A percentile compares a stretch with the other conserved stretches of the same genome.
Evolutionary conservation across 140 eudicot genomes (phyloP).

Genomic region (Senecio squalidus): DNA sequence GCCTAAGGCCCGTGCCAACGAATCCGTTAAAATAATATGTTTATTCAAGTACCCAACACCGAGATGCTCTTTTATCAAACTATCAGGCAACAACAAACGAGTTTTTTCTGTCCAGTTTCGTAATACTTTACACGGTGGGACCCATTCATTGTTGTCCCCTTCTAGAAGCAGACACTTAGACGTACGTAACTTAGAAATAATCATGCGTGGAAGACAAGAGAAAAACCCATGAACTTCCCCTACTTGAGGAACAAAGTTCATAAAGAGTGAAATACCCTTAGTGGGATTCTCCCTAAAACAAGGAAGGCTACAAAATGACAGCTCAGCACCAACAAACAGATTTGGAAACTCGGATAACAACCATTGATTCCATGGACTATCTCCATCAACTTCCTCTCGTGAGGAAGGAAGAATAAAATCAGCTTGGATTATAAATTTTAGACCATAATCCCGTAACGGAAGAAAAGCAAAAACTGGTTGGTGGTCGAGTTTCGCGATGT

Average conservation of each 20-base stretch:
- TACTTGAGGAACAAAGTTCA: slow-evolving; percentile 77
- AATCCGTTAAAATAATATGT: slow-evolving; percentile 59
- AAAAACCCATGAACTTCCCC: slow-evolving; percentile 97
- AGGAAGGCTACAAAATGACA: too few species aligned
- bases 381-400: slow-evolving; percentile 96
- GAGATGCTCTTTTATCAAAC: slow-evolving; percentile 72
- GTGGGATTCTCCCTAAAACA: slow-evolving; percentile 61
- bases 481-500: slow-evolving; percentile 50
- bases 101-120: too few species aligned
- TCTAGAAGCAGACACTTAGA: slow-evolving; percentile 78
- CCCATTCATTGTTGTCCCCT: slow-evolving; percentile 39
- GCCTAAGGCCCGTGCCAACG: slow-evolving; percentile 74
- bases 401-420: slow-evolving; percentile 97
- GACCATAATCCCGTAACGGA: slow-evolving; percentile 80
- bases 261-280: too few species aligned
- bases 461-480: slow-evolving; percentile 96
- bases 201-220: slow-evolving; percentile 89
- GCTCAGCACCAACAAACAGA: slow-evolving; percentile 73
- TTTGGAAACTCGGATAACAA: too few species aligned
- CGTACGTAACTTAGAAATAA: slow-evolving; percentile 58
- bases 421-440: slow-evolving; percentile 87
- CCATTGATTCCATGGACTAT: too few species aligned
- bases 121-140: slow-evolving; percentile 72
- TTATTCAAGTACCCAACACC: slow-evolving; percentile 84
- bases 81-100: slow-evolving; percentile 64